phyloP scores from a whole-genome alignment of 2,329 filamentous ascomycete genomes.

The Tolypocladium cylindrosporum region DNA sequence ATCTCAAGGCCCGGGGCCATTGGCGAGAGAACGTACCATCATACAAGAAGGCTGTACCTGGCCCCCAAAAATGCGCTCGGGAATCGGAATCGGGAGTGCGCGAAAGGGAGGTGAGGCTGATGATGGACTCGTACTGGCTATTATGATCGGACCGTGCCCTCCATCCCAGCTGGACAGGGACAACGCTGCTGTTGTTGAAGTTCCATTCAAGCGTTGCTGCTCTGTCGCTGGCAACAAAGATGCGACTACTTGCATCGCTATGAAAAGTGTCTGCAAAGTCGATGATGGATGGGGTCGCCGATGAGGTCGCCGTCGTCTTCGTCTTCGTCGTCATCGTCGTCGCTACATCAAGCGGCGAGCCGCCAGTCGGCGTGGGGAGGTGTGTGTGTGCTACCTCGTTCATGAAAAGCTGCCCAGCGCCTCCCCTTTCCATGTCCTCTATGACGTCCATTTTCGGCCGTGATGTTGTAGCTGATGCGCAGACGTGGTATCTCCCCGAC shows the following conservation, averaged over 20 bases:
- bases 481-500: background rate
- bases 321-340: background rate
- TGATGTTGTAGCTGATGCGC: background rate
- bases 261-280: background rate
- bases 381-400: background rate
- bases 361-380: background rate
- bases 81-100: no score
- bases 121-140: background rate
- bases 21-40: background rate
- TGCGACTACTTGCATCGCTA: background rate
- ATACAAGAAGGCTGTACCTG: background rate
- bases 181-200: background rate
- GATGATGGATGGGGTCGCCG: background rate
- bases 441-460: background rate
- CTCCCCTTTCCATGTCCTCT: background rate
- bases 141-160: background rate
- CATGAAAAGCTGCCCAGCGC: background rate
- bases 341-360: background rate
- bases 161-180: background rate
- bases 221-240: background rate
- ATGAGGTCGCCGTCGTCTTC: background rate
- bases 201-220: background rate
- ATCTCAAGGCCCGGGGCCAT: background rate
- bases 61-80: accelerated
- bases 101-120: background rate